Evolutionary conservation across 805 yeast species (phyloP).

Genomic region (Nakazawaea populi): DNA sequence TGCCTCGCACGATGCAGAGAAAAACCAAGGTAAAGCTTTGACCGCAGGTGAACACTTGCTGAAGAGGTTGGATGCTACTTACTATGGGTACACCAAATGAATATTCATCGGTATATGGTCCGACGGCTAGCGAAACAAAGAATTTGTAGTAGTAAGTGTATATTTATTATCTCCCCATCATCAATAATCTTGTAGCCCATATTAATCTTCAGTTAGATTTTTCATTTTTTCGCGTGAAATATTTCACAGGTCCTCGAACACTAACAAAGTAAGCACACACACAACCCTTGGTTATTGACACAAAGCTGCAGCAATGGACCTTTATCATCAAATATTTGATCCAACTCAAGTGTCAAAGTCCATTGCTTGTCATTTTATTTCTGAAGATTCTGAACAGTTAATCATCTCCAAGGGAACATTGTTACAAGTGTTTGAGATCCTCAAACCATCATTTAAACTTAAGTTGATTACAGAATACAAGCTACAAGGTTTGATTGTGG

Average conservation of each 20-base stretch:
- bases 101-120: no score
- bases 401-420: slow-evolving; percentile 67
- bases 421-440: slow-evolving; percentile 53
- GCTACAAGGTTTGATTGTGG: slow-evolving; percentile 65
- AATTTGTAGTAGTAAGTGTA: no score
- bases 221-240: no score
- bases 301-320: slow-evolving; percentile 50
- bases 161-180: no score
- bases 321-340: slow-evolving; percentile 68
- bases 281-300: not conserved
- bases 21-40: slow-evolving; percentile 33
- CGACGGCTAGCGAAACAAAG: no score
- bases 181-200: no score
- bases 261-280: no score
- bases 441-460: slow-evolving; percentile 20
- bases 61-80: slow-evolving; percentile 61
- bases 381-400: slow-evolving; percentile 42
- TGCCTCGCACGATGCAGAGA: slow-evolving; percentile 26
- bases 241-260: no score
- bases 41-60: slow-evolving; percentile 67
- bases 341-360: slow-evolving; percentile 71
- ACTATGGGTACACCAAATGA: slow-evolving; percentile 26
- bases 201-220: no score
- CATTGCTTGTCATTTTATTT: slow-evolving; percentile 37
- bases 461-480: slow-evolving; percentile 55